Conservation (phyloP, 306 rosid genomes). For the Rosa persica region DNA sequence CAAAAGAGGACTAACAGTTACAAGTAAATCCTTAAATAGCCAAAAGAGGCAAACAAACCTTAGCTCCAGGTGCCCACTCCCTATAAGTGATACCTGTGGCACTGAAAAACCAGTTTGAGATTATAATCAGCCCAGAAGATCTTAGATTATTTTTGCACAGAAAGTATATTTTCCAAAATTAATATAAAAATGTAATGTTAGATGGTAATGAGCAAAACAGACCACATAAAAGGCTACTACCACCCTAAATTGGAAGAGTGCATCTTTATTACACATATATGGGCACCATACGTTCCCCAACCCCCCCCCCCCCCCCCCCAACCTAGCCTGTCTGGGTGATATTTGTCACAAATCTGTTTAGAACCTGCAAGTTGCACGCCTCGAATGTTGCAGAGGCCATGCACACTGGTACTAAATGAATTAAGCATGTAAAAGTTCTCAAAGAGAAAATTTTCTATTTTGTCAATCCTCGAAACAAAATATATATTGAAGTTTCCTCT, state of each 20-base stretch:
- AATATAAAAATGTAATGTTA: neutral
- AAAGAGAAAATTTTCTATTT: neutral
- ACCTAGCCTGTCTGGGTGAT: neutral
- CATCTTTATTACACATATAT: neutral
- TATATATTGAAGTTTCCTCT: neutral
- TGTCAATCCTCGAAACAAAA: neutral
- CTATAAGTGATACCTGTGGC: slow-evolving; percentile 84
- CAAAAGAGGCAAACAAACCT: slow-evolving; percentile 47
- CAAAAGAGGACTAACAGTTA: neutral
- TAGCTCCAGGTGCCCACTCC: slow-evolving; percentile 99
- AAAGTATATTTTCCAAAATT: neutral
- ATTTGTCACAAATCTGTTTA: neutral
- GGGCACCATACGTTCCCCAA: neutral
- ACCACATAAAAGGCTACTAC: neutral
- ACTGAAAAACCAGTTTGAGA: slow-evolving; percentile 52
- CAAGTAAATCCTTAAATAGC: neutral
- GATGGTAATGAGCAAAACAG: slow-evolving; percentile 8
- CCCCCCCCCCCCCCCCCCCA: too few species aligned
- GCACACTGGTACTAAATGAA: neutral
- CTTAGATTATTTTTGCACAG: neutral
- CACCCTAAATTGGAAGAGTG: neutral
- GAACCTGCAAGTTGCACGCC: neutral
- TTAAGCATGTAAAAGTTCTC: too few species aligned
- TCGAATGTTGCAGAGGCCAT: neutral
- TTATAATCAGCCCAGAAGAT: slow-evolving; percentile 24